Percentiles rank a stretch among this genome's conserved stretches.
Conservation (phyloP, 139 green algal species). For the Raphidocelis subcapitata region DNA sequence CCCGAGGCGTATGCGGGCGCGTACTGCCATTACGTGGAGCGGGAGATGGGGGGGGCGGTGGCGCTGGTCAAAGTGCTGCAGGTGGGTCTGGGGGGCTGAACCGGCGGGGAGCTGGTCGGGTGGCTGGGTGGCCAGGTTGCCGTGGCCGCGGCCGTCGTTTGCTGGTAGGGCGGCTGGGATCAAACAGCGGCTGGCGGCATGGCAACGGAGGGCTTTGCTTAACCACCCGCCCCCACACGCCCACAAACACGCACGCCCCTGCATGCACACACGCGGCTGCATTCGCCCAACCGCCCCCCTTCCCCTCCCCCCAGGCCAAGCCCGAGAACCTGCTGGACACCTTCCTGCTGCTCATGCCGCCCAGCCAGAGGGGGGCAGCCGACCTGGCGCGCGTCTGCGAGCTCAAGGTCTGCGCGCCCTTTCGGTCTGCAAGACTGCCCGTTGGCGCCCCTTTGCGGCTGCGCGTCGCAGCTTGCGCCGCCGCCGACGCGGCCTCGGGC, state of each 20-base stretch:
- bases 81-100: not conserved
- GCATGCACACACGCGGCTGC: not conserved
- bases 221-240: not conserved
- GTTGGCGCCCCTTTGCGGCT: not conserved
- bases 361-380: slow-evolving; percentile 26
- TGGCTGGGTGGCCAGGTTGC: no score
- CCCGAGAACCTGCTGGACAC: slow-evolving; percentile 65
- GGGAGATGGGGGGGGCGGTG: slow-evolving; percentile 50
- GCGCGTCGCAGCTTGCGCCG: not conserved
- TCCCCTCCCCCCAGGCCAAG: slow-evolving; percentile 32
- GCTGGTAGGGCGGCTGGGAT: no score
- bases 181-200: not conserved
- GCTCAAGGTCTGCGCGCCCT: slow-evolving; percentile 50
- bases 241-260: not conserved
- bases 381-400: slow-evolving; percentile 56
- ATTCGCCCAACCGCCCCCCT: no score
- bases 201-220: not conserved
- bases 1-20: slow-evolving; percentile 13
- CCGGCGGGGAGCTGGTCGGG: not conserved
- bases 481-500: not conserved
- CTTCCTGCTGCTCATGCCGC: slow-evolving; percentile 63
- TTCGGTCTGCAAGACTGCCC: not conserved
- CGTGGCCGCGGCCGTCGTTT: no score
- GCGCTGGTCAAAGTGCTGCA: slow-evolving; percentile 35
- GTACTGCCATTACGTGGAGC: slow-evolving; percentile 56